phyloP scores from a whole-genome alignment of 257 asterid genomes.

The Catharanthus roseus region DNA sequence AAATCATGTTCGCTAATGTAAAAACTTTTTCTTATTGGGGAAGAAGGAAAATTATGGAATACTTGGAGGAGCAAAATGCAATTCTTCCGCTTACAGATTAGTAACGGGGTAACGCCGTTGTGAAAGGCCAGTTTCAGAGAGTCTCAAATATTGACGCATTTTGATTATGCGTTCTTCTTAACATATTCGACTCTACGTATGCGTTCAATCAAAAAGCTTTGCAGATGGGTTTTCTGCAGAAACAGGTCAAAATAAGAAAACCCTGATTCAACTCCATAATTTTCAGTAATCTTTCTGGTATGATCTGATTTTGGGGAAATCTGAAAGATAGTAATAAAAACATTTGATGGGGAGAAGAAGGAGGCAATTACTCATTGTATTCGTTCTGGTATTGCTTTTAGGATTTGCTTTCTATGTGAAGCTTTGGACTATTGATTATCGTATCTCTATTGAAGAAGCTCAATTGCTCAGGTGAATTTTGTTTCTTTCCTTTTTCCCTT shows the following conservation, averaged over 20 bases:
- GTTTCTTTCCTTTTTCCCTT: neutral
- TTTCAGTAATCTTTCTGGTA: too few species aligned
- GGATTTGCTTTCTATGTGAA: conserved; percentile 65
- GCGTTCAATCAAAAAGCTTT: too few species aligned
- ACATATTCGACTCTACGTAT: neutral
- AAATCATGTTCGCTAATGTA: neutral
- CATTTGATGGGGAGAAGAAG: conserved; percentile 42
- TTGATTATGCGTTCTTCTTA: neutral
- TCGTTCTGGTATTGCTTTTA: conserved; percentile 55
- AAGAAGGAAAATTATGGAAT: neutral
- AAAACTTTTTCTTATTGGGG: neutral
- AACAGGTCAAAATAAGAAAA: too few species aligned
- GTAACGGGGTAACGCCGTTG: neutral
- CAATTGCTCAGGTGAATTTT: conserved; percentile 50
- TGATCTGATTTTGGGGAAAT: neutral
- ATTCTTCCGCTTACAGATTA: neutral
- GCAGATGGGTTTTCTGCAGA: too few species aligned
- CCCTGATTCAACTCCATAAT: too few species aligned
- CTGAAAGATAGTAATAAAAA: neutral
- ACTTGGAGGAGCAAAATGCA: neutral
- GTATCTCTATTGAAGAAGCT: conserved; percentile 51
- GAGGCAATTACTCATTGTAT: conserved; percentile 38
- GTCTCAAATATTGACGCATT: neutral
- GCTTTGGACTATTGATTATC: conserved; percentile 75
- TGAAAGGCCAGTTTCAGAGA: too few species aligned